phyloP scores from a whole-genome alignment of 1,139 yeast genomes.

The Magnusiomyces ingens region DNA sequence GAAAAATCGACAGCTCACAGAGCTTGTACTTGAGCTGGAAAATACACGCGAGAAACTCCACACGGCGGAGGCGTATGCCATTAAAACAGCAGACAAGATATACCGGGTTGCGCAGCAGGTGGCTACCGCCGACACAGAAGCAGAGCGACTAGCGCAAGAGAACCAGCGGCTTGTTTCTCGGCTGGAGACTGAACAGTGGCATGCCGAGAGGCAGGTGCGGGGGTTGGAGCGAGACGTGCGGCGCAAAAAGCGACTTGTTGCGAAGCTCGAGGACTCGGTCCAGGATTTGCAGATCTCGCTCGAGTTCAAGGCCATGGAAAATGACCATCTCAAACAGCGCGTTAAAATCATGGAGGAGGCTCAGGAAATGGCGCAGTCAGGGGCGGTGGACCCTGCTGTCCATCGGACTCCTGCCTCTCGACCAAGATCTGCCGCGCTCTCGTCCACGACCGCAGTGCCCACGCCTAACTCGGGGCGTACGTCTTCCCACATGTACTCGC shows the following conservation, averaged over 20 bases:
- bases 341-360: too few relatives aligned
- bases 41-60: neutral
- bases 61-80: neutral
- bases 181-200: constrained; percentile 9
- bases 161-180: constrained; percentile 8
- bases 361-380: too few relatives aligned
- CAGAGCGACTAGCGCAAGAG: constrained; percentile 16
- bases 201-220: constrained; percentile 24
- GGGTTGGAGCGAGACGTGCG: constrained; percentile 27
- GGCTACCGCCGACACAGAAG: neutral
- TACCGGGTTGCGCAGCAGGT: neutral
- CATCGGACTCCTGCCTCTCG: too few relatives aligned
- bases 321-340: constrained; percentile 28
- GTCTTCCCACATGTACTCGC: too few relatives aligned
- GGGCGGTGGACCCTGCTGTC: too few relatives aligned
- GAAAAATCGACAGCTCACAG: constrained; percentile 4
- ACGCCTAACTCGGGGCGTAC: too few relatives aligned
- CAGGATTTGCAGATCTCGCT: constrained; percentile 33
- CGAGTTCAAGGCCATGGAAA: constrained; percentile 35
- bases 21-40: neutral
- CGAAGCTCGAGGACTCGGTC: constrained; percentile 28
- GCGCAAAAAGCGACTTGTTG: constrained; percentile 22
- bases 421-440: too few relatives aligned
- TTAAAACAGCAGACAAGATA: neutral
- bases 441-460: too few relatives aligned